Evolutionary conservation across 2,329 filamentous ascomycete genomes (phyloP).

Genomic region (Trichoderma gracile): DNA sequence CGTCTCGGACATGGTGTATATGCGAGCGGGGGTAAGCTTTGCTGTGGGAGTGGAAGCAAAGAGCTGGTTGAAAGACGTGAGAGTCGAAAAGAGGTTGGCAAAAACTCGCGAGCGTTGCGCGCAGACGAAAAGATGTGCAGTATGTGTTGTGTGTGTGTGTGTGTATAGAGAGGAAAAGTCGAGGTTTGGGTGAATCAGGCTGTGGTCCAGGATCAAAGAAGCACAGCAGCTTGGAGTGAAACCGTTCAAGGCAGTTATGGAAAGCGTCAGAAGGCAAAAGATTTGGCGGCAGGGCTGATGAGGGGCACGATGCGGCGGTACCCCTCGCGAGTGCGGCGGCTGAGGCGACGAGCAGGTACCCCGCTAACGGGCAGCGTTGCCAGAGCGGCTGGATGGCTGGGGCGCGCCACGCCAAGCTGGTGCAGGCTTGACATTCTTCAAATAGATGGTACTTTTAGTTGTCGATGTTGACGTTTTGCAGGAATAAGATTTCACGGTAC

Average conservation of each 20-base stretch:
- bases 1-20: conserved; percentile 34
- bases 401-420: neutral
- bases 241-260: conserved; percentile 31
- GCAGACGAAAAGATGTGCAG: neutral
- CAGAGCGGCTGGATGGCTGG: neutral
- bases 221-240: conserved; percentile 11
- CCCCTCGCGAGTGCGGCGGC: conserved; percentile 26
- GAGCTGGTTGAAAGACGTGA: neutral
- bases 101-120: neutral
- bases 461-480: too few relatives aligned
- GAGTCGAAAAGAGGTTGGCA: conserved; percentile 1
- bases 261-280: conserved; percentile 49
- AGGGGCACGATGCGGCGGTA: conserved; percentile 31
- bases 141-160: neutral
- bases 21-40: conserved; percentile 2
- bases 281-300: conserved; percentile 33
- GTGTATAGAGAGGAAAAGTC: neutral
- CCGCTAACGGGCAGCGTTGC: conserved; percentile 21
- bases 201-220: conserved; percentile 10
- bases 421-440: neutral
- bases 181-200: conserved; percentile 17
- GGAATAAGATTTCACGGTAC: too few relatives aligned
- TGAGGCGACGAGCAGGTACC: conserved; percentile 21
- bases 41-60: neutral
- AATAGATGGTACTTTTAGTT: too few relatives aligned